Base-by-base conservation (phyloP, 495 filamentous ascomycete species). In the Aspergillus avenaceus region DNA sequence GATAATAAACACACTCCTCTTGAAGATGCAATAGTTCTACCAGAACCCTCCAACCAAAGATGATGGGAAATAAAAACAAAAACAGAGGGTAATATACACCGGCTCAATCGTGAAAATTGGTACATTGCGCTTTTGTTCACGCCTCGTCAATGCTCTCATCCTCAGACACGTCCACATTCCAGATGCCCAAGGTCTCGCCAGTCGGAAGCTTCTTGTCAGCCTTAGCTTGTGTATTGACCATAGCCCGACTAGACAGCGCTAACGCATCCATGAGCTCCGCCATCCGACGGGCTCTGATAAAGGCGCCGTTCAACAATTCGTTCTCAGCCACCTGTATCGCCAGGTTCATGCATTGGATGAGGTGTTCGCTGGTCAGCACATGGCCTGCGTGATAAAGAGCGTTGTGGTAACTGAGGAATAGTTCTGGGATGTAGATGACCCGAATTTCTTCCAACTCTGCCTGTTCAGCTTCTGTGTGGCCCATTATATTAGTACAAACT, bases 341-440 rank as follows among this genome's bases (percentile, higher is more conserved):
- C 13, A 95, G 67, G 40, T 90, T 84, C 86, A 96, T 88, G 67
- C 84, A 84, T 56, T 88, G 83, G 25, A 87, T 71, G 24, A 91
- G 69, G 45, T 75, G 72, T 43, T 85, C 86, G 21, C 83, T 81
- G 32, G 71, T 81, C 6, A 90, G 67, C 31, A 75, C 70, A 22
- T 77, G 77, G 3, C 85, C 86, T 11, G 81, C 81, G 60, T 82
- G 84, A 60, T 91, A 83, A 40, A 95, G 66, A 16, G 84, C 80
- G 56, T 75, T 84, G 64, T 85, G 80, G 63, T 90, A 95, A n/a
- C 85, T 85, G 31, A 96, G 75, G 46, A 95, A 66, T 8, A 86
- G 73, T 68, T 93, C 88, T 18, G 91, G 91, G 25, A 97, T 71
- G 66, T 91, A 95, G 4, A 79, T 79, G 22, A 76, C 75, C 49